Base-by-base conservation (phyloP, 805 yeast species). In the Kluyveromyces dobzhanskii region DNA sequence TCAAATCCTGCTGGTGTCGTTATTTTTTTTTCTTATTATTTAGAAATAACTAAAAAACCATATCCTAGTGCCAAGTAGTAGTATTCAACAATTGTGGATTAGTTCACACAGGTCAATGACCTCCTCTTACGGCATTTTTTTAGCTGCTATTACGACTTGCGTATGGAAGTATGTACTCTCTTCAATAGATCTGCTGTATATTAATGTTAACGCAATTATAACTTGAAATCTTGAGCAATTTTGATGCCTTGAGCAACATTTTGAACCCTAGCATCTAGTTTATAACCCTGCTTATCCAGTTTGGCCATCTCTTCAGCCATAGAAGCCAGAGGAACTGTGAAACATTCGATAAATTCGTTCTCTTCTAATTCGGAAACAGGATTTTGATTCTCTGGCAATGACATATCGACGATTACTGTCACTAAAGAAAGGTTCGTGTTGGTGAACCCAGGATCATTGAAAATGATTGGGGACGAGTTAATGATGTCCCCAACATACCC, bases 271-370 rank as follows among this genome's bases (percentile, higher is more conserved):
- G 95, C 90, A 62, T 92, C 98, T 24, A 90, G 66, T 23, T 73
- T 73, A 57, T 76, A 85, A 1, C 95, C 95, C 58, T 84, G 71
- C 2, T 59, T 49, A 18, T 67, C 73, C 14, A 87, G 60, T 21
- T 65, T 56, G 7, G 61, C 62, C 56, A 90, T 57, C 19, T 66
- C 71, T 18, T 67, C 70, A 5, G 80, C 76, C 33, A 90, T 70
- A 13, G 67, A 59, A 12, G 63, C 60, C 47, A 87, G 59, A 11
- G 88, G 86, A 31, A 82, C 76, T 1, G 76, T 68, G 56, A 90
- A 84, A n/a, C 85, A 78, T 51, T 87, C 97, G 37, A 90, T 92
- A 57, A 83, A 90, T 64, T 90, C 98, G 44, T 79, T 82, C 5
- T 86, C 96, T 62, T 92, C 97, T 45, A 92, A 67, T 45, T 82